Percentiles rank a stretch among this genome's conserved stretches.
phyloP scores from a whole-genome alignment of 176 grass and related monocot species.

The Phoenix roebelenii region DNA sequence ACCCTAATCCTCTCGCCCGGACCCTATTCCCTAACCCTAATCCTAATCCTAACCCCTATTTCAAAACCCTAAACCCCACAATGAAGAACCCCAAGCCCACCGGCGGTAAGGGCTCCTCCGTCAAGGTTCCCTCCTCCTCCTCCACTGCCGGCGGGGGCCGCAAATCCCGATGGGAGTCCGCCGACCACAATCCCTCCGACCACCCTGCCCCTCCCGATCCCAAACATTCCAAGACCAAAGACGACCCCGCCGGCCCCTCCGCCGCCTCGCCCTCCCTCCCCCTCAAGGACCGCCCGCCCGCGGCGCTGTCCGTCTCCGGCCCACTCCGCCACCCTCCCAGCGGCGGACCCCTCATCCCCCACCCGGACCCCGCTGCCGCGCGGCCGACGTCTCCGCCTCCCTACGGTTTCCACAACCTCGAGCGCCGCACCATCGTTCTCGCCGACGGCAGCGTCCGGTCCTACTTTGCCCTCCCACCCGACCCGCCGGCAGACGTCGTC shows the following conservation, averaged over 20 bases:
- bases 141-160: background rate
- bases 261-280: no score
- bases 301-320: slow-evolving; percentile 19
- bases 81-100: slow-evolving; percentile 21
- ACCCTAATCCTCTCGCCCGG: no score
- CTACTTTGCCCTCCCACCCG: slow-evolving; percentile 78
- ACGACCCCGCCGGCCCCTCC: slow-evolving; percentile 40
- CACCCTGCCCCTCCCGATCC: background rate
- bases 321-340: slow-evolving; percentile 28
- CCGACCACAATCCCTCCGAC: background rate
- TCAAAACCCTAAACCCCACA: background rate
- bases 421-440: slow-evolving; percentile 46
- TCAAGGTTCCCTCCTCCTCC: slow-evolving; percentile 4
- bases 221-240: slow-evolving; percentile 17
- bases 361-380: slow-evolving; percentile 21
- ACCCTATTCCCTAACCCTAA: no score
- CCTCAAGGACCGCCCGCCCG: background rate
- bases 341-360: background rate
- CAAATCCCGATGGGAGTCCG: slow-evolving; percentile 20
- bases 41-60: no score
- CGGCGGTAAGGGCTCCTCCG: slow-evolving; percentile 1
- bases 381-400: slow-evolving; percentile 25
- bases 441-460: slow-evolving; percentile 70
- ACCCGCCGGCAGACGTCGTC: slow-evolving; percentile 40
- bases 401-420: slow-evolving; percentile 29